phyloP scores from a whole-genome alignment of 2,329 filamentous ascomycete species.

The Allantophomopsis cytisporea region DNA sequence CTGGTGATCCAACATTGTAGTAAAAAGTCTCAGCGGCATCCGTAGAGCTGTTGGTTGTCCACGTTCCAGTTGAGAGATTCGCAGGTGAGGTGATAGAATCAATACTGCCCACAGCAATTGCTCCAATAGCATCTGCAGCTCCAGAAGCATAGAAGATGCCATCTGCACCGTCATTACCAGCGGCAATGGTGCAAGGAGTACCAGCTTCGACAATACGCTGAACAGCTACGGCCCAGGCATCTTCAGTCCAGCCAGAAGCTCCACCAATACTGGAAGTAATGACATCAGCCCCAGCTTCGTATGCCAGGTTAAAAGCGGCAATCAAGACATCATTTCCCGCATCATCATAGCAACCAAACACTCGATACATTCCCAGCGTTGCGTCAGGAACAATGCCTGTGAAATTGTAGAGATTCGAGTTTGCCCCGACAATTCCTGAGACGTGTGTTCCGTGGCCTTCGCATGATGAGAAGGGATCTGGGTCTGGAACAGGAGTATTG shows the following conservation, averaged over 20 bases:
- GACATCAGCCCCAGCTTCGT: conserved; percentile 17
- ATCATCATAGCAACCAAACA: conserved; percentile 12
- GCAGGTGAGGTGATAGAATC: conserved; percentile 19
- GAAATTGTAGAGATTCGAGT: conserved; percentile 16
- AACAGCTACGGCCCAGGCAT: conserved; percentile 33
- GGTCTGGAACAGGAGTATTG: conserved; percentile 16
- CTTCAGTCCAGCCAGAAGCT: conserved; percentile 35
- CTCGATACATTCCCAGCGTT: conserved; percentile 19
- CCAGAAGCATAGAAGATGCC: conserved; percentile 31
- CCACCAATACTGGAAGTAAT: conserved; percentile 42
- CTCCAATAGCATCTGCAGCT: conserved; percentile 26
- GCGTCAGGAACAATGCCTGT: conserved; percentile 20
- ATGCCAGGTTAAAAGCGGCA: neutral
- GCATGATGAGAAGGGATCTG: conserved; percentile 19
- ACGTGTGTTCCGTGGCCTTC: conserved; percentile 15
- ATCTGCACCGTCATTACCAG: conserved; percentile 34
- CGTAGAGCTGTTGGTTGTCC: neutral
- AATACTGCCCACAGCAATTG: conserved; percentile 29
- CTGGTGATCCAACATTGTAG: conserved; percentile 19
- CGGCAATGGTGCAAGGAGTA: conserved; percentile 37
- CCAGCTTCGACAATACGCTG: conserved; percentile 38
- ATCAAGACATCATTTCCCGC: neutral
- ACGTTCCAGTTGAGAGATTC: neutral
- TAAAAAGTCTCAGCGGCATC: conserved; percentile 6
- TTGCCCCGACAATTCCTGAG: conserved; percentile 24